Evolutionary conservation across 352 stramenopile species (phyloP), one percentile per base, ranked within the genome.

Genomic region (Aphanomyces stellatus): DNA sequence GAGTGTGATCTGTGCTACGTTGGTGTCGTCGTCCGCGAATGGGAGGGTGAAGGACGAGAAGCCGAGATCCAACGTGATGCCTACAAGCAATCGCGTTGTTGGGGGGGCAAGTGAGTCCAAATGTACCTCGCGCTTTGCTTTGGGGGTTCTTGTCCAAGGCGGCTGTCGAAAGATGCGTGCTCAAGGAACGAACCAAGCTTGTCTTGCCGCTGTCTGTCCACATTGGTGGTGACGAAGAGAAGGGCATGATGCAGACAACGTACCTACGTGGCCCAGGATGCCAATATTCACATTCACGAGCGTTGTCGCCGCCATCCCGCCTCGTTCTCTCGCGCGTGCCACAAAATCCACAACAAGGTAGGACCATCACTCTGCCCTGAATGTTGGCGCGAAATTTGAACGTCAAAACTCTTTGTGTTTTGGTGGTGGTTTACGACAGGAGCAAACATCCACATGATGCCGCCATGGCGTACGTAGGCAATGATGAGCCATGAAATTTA

Each of bases 41-140:
- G 83, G 65, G 34, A 98, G 72, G 4, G 80, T 82, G 74, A 99
- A 98, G 43, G 94, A 87, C 30, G 90, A 98, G 82, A 99, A 99
- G 8, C 97, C 97, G 41, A 99, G 78, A 76, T 99, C 97, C 31
- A 99, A 75, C 55, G 97, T 99, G 69, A 99, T 99, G 51, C 97
- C 91, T 63, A 22, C 19, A 22, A 27, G 7, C n/a, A n/a, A 15
- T 63, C 27, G 1, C 5, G 22, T 11, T 10, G 8, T 43, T 17
- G 17, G 19, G 25, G 8, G 5, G 13, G 5, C 42, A 51, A 25
- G 8, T 51, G 19, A 30, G 11, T 7, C 7, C 5, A 22, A 91
- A 98, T 51, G 97, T 98, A 25, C 93, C 97, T 53, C 97, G 85
- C 70, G 96, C 77, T 73, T 97, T 85, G 42, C 85, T 97, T 86